Conservation (phyloP, 768 basidiomycete genomes). For the Dictyophora rubrovolvata region DNA sequence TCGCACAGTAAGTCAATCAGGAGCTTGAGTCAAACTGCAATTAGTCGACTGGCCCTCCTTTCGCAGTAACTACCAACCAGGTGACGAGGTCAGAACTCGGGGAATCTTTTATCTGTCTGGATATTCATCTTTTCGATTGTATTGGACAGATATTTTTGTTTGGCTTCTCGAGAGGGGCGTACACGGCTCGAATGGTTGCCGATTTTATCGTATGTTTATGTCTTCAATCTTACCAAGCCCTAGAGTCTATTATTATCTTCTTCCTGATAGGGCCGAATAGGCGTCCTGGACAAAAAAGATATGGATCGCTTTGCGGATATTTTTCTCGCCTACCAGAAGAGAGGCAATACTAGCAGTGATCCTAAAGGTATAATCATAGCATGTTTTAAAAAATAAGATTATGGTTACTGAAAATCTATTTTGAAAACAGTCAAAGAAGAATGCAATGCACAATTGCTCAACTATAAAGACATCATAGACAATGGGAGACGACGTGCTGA, state of each 20-base stretch:
- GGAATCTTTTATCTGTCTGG: not conserved
- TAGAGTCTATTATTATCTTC: not conserved
- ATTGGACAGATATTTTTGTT: conserved; percentile 56
- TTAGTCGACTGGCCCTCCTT: not conserved
- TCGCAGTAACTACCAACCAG: conserved; percentile 59
- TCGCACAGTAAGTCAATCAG: conserved; percentile 59
- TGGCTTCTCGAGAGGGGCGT: conserved; percentile 71
- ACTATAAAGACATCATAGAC: conserved; percentile 46
- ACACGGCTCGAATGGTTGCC: conserved; percentile 66
- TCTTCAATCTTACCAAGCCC: not conserved
- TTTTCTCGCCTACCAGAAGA: conserved; percentile 49
- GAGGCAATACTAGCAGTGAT: conserved; percentile 46
- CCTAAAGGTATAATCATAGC: conserved; percentile 31
- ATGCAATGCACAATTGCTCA: conserved; percentile 28
- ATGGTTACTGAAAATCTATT: not conserved
- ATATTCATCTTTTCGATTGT: conserved; percentile 5
- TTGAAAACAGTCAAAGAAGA: not conserved
- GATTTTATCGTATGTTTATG: conserved; percentile 46
- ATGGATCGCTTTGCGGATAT: conserved; percentile 66
- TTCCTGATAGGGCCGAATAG: conserved; percentile 54
- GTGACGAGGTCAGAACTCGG: conserved; percentile 49
- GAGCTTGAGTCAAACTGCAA: not conserved
- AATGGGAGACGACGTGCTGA: conserved; percentile 44
- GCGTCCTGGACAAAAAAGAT: conserved; percentile 55
- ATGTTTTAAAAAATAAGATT: not conserved